Evolutionary conservation across 371 early-diverging fungal species (phyloP), one percentile per base, ranked within the genome.

Genomic region (Catenaria anguillulae): DNA sequence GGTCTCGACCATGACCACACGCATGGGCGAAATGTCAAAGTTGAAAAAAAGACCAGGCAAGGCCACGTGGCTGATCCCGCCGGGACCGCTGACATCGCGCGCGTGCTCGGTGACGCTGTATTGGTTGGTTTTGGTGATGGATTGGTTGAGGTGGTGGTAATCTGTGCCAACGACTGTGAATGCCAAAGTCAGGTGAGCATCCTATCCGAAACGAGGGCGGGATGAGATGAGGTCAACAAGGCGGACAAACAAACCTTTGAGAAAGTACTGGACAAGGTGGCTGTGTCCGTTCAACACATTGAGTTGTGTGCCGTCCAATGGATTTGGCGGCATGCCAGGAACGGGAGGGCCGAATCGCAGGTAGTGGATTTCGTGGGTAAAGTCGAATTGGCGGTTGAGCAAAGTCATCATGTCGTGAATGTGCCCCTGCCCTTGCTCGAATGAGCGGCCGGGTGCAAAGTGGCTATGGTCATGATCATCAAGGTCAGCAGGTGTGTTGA

Each of bases 21-120:
- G 74, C 93, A 97, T 93, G 0, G 97, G 96, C 19, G 96, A 95
- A 59, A 97, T 97, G 37, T 97, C 96, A 75, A 84, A 88, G 69
- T 89, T 84, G 72, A 97, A 90, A 67, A 92, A 93, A 29, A 96
- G 83, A 34, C 97, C 65, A 10, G 65, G 65, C 29, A 65, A 31
- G 31, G 62, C 64, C 23, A 35, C 29, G 43, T 15, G 24, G 19
- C 63, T 65, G 13, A 26, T 29, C n/a, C 65, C 65, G 15, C 64
- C 72, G 63, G 68, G 55, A 31, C 63, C 37, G 52, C 60, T 58
- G 62, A 65, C 62, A 55, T 70, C 63, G 60, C 76, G 71, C 66
- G 85, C 82, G 71, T 89, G 86, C 70, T 92, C 87, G 1, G 93
- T 97, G 4, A 87, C 91, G 24, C 94, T 88, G 67, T 88, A 96